A percentile compares a stretch with the other conserved stretches of the same genome.
Conservation (phyloP, 202 grass and related monocot genomes). For the Setaria viridis region DNA sequence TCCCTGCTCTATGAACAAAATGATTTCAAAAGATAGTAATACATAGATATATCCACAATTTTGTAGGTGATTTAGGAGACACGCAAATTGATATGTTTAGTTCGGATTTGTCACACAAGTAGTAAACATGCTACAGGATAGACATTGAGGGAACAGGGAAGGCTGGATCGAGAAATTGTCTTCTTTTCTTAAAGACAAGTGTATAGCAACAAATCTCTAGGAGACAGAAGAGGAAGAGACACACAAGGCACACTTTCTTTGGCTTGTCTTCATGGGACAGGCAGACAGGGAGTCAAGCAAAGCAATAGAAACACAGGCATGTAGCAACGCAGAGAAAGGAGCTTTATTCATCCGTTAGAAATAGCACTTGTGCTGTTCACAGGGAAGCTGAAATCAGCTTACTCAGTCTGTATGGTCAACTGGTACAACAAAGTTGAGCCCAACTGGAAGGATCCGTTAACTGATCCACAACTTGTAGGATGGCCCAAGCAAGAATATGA, state of each 20-base stretch:
- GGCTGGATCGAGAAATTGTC: not conserved
- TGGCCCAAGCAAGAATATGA: constrained; percentile 51
- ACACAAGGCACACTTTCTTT: constrained; percentile 35
- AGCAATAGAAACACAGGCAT: constrained; percentile 5
- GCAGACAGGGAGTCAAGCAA: constrained; percentile 18
- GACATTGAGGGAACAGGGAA: not conserved
- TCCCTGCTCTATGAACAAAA: too few species aligned
- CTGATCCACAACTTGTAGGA: constrained; percentile 26
- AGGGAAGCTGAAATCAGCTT: constrained; percentile 46
- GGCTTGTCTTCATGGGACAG: constrained; percentile 8
- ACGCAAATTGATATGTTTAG: not conserved
- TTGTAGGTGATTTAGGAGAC: not conserved
- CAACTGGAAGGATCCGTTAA: constrained; percentile 35
- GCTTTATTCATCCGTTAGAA: constrained; percentile 66
- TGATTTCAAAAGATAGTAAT: too few species aligned
- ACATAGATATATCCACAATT: not conserved
- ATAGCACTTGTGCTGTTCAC: constrained; percentile 45
- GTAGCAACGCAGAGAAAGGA: constrained; percentile 28
- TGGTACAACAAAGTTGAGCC: constrained; percentile 49
- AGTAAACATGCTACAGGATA: not conserved
- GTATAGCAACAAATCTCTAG: constrained; percentile 12
- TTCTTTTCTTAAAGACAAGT: constrained; percentile 18
- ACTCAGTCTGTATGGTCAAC: constrained; percentile 41
- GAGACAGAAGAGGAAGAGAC: constrained; percentile 23
- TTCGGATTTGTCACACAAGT: not conserved